Base-by-base conservation (phyloP, 2,329 filamentous ascomycete species). In the Verticillium zaregamsianum region DNA sequence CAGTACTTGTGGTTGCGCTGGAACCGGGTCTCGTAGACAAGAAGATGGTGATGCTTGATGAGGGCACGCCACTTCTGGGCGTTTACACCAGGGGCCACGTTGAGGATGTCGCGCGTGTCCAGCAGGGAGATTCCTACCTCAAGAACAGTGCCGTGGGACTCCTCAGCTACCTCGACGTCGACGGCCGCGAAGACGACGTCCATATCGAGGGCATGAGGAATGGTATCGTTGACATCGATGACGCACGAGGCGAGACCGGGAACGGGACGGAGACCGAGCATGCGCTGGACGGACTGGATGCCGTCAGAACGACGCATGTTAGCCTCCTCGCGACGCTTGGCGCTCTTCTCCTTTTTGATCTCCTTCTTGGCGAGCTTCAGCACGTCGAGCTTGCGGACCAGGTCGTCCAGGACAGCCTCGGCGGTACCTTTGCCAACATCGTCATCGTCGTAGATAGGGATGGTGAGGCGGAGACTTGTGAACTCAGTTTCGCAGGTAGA, bases 81-180 rank as follows among this genome's bases (percentile, higher is more conserved):
- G 31, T 79, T 74, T 2, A 77, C 68, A 0, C 91, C 91, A 3
- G 91, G 90, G 0, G 84, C 69, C 0, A 87, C 64, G 8, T 73
- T 76, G 1, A 75, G 68, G 25, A 92, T 71, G 40, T 83, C 74
- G 5, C 74, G 68, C 1, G 90, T 93, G 71, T 98, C 93, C 0
- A 98, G 80, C 3, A 89, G 88, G 1, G 92, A 89, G 49, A 99
- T 80, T 1, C 95, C 95, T 45, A 99, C 82, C 73, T 99, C 95
- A 0, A 93, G 96, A 62, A 98, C 83, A 14, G 85, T 79, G 37
- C 81, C 78, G 14, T 86, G 84, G 55, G 85, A 79, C 25, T 77
- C 76, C 73, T 99, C 95, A 62, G 88, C 91, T 1, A 89, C 87
- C 74, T 99, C 95, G 35, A 95, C 79, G 68, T 99, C 95, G 55